Evolutionary conservation across 2,329 filamentous ascomycete genomes (phyloP).

Genomic region (Talaromyces amestolkiae): DNA sequence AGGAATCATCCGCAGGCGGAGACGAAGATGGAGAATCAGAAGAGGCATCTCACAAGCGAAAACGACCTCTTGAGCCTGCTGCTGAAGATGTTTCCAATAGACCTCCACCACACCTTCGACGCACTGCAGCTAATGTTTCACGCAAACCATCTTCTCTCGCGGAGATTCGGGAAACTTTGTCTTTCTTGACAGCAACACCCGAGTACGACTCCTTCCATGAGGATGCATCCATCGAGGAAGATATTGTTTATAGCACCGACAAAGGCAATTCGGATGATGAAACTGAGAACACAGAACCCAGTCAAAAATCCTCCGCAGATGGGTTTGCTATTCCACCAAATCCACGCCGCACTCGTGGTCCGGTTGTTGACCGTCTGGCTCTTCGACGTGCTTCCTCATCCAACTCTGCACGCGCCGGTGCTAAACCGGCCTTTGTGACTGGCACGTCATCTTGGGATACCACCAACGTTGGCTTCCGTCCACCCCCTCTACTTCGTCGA

Average conservation of each 20-base stretch:
- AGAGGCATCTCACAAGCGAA: constrained; percentile 34
- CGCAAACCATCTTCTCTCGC: constrained; percentile 71
- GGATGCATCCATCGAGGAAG: constrained; percentile 51
- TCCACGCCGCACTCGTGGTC: constrained; percentile 39
- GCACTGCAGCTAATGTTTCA: constrained; percentile 53
- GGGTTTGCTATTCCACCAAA: constrained; percentile 32
- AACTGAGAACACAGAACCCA: constrained; percentile 21
- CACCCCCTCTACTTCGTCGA: constrained; percentile 32
- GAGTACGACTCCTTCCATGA: constrained; percentile 55
- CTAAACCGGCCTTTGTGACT: constrained; percentile 36
- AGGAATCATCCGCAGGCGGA: constrained; percentile 25
- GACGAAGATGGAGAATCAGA: constrained; percentile 19
- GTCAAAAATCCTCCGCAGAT: constrained; percentile 22
- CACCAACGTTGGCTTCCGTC: constrained; percentile 33
- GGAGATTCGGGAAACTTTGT: constrained; percentile 80
- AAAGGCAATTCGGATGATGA: constrained; percentile 27
- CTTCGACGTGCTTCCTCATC: constrained; percentile 47
- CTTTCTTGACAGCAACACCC: constrained; percentile 73
- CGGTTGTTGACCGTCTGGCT: constrained; percentile 46
- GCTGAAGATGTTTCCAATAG: constrained; percentile 48
- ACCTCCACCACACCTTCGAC: constrained; percentile 60
- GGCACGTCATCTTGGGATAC: constrained; percentile 17
- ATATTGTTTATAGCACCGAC: constrained; percentile 47
- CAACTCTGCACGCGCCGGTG: constrained; percentile 36
- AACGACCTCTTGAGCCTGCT: constrained; percentile 41